Percentiles rank a stretch among this genome's conserved stretches.
Evolutionary conservation across 169 alveolate species (phyloP).

Genomic region (Cryptosporidium tyzzeri): DNA sequence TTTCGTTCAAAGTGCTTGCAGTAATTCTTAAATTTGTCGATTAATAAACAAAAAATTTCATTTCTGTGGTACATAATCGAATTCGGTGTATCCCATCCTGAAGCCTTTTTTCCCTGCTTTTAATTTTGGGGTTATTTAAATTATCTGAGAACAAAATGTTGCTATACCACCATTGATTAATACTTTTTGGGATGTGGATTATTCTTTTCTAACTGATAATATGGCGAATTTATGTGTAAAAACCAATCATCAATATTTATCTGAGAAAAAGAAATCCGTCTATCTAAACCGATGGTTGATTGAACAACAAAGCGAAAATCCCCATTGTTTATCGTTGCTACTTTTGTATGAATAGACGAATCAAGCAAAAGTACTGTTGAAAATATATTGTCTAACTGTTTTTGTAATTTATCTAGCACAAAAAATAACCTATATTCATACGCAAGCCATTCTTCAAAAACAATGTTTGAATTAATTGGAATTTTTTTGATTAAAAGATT

Average conservation of each 20-base stretch:
- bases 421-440: slow-evolving; percentile 32
- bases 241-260: slow-evolving; percentile 48
- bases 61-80: slow-evolving; percentile 42
- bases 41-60: slow-evolving; percentile 26
- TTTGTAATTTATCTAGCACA: slow-evolving; percentile 28
- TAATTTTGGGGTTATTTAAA: slow-evolving; percentile 32
- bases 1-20: slow-evolving; percentile 1
- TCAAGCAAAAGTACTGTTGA: slow-evolving; percentile 47
- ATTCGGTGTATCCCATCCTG: slow-evolving; percentile 7
- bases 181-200: slow-evolving; percentile 30
- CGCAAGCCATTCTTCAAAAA: slow-evolving; percentile 35
- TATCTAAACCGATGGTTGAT: slow-evolving; percentile 36
- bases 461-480: slow-evolving; percentile 1
- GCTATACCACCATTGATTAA: slow-evolving; percentile 59
- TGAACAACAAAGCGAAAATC: slow-evolving; percentile 32
- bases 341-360: slow-evolving; percentile 48
- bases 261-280: slow-evolving; percentile 8
- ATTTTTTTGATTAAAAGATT: neutral
- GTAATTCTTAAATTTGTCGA: slow-evolving; percentile 6
- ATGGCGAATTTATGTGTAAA: neutral
- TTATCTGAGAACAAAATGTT: slow-evolving; percentile 50
- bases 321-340: slow-evolving; percentile 10
- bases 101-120: neutral
- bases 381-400: slow-evolving; percentile 50
- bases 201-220: neutral